phyloP scores from a whole-genome alignment of 2,329 filamentous ascomycete genomes.

The Penicillium sp. region DNA sequence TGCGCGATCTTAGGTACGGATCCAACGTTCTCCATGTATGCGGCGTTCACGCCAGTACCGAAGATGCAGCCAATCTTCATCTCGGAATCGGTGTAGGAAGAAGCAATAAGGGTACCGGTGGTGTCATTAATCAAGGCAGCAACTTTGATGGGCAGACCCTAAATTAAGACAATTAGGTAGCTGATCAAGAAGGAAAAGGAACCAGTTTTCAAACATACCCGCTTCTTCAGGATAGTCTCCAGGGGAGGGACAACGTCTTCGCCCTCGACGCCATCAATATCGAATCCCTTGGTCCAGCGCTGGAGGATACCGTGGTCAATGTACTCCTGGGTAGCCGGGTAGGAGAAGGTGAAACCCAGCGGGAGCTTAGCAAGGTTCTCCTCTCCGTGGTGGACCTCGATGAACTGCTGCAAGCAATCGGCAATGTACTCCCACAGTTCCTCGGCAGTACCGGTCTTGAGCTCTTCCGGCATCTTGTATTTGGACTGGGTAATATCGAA shows the following conservation, averaged over 20 bases:
- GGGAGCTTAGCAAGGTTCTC: conserved; percentile 64
- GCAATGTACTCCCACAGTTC: conserved; percentile 95
- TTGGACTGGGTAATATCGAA: conserved; percentile 96
- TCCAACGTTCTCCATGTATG: conserved; percentile 93
- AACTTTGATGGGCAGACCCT: conserved; percentile 89
- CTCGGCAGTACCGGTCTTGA: conserved; percentile 80
- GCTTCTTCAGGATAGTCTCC: conserved; percentile 70
- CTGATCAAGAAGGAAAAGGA: neutral
- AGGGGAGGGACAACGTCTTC: conserved; percentile 87
- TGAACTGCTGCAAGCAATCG: conserved; percentile 86
- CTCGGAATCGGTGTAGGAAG: conserved; percentile 87
- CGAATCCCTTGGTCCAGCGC: conserved; percentile 97
- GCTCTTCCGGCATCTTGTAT: conserved; percentile 89
- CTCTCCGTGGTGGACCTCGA: conserved; percentile 76
- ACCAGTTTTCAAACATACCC: conserved; percentile 51
- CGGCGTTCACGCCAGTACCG: conserved; percentile 95
- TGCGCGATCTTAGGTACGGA: conserved; percentile 92
- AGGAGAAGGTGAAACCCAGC: conserved; percentile 94
- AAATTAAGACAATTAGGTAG: conserved; percentile 10
- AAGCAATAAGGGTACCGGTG: conserved; percentile 93
- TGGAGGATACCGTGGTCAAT: conserved; percentile 91
- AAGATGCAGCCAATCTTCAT: conserved; percentile 99
- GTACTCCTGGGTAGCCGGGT: conserved; percentile 88
- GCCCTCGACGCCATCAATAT: conserved; percentile 88
- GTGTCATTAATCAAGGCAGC: conserved; percentile 96